A percentile compares a stretch with the other conserved stretches of the same genome.
These are phyloP conservation scores for Piromyces sp. DNA, from an alignment of 192 early-diverging fungal genomes.

Conservation along the genomic window DNA sequence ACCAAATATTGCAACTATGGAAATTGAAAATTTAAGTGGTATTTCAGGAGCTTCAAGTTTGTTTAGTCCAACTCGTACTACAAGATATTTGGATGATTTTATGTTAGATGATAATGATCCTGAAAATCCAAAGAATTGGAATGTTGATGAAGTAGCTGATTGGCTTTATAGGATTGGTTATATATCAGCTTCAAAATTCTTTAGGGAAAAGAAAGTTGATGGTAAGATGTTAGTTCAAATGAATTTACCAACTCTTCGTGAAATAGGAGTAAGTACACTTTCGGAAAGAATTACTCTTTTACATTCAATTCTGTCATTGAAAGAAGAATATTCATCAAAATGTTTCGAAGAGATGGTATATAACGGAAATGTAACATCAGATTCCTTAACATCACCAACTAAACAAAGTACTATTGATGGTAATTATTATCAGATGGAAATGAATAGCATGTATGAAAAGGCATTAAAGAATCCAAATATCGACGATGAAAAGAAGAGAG, in stretches of 20 bases:
- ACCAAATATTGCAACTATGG: background rate
- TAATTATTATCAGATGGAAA: background rate
- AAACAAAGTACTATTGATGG: background rate
- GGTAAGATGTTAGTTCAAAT: background rate
- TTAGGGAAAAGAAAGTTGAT: background rate
- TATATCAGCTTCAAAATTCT: background rate
- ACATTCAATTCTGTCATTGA: background rate
- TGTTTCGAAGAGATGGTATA: background rate
- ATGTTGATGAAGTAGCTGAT: background rate
- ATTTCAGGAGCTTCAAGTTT: background rate
- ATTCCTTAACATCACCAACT: background rate
- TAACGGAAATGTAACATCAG: background rate
- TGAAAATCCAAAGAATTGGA: background rate
- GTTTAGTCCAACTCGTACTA: background rate
- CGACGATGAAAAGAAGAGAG: background rate
- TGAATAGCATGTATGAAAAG: background rate
- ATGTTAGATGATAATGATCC: background rate
- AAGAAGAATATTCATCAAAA: background rate
- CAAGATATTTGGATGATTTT: background rate
- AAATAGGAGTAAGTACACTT: background rate
- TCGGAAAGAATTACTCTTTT: background rate
- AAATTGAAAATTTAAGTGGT: background rate
- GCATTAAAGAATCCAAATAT: background rate
- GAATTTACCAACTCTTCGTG: background rate
- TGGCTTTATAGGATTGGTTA: background rate